Percentiles rank a stretch among this genome's conserved stretches.
Evolutionary conservation across 2,329 filamentous ascomycete species (phyloP).

Genomic region (Cordyceps javanica): DNA sequence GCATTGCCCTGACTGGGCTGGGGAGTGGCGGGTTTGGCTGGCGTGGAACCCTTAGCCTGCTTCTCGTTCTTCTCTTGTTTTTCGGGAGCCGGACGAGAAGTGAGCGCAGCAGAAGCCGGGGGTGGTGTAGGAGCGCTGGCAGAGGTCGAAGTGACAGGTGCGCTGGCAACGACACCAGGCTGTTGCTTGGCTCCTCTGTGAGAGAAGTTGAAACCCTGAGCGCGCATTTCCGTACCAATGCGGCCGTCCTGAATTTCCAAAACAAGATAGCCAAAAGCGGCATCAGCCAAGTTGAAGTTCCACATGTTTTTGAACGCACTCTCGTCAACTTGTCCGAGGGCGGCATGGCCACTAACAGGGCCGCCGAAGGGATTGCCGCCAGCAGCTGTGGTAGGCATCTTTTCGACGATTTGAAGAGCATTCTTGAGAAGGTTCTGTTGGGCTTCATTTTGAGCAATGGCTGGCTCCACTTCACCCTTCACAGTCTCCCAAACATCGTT

Average conservation of each 20-base stretch:
- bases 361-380: constrained; percentile 96
- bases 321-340: constrained; percentile 88
- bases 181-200: constrained; percentile 83
- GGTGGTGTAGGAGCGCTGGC: constrained; percentile 26
- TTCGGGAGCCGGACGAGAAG: constrained; percentile 29
- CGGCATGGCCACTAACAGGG: constrained; percentile 62
- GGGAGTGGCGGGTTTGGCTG: constrained; percentile 38
- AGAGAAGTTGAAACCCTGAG: constrained; percentile 98
- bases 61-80: constrained; percentile 14
- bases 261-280: constrained; percentile 92
- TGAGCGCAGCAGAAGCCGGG: constrained; percentile 24
- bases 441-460: constrained; percentile 86
- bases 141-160: constrained; percentile 26
- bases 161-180: constrained; percentile 33
- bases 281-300: constrained; percentile 98
- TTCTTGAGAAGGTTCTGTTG: constrained; percentile 90
- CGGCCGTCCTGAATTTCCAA: constrained; percentile 91
- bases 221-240: constrained; percentile 97
- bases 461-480: constrained; percentile 89
- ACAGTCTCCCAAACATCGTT: constrained; percentile 99
- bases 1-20: constrained; percentile 41
- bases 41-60: constrained; percentile 29
- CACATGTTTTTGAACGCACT: constrained; percentile 99
- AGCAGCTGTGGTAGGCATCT: constrained; percentile 93
- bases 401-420: constrained; percentile 87